Evolutionary conservation across 805 yeast genomes (phyloP).

Genomic region (Cyberlindnera mycetangii): DNA sequence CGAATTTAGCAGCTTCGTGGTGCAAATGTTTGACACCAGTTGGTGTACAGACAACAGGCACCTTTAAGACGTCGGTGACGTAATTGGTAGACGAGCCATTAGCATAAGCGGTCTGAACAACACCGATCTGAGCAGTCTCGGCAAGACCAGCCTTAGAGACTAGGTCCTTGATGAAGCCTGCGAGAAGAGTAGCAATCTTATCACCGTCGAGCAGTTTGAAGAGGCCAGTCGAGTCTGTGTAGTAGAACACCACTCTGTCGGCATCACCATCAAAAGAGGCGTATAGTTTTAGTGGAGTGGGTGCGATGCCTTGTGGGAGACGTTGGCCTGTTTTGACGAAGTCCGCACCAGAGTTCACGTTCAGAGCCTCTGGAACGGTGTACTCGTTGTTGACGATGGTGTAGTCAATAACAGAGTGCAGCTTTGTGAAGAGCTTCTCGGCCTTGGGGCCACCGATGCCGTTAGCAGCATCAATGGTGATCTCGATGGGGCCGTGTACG

Average conservation of each 20-base stretch:
- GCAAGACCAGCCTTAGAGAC: slow-evolving; percentile 41
- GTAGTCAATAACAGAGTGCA: slow-evolving; percentile 41
- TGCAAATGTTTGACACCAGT: slow-evolving; percentile 97
- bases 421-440: slow-evolving; percentile 42
- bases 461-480: slow-evolving; percentile 88
- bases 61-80: slow-evolving; percentile 52
- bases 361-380: slow-evolving; percentile 54
- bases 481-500: slow-evolving; percentile 32
- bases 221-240: slow-evolving; percentile 33
- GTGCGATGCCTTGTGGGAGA: slow-evolving; percentile 60
- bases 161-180: slow-evolving; percentile 57
- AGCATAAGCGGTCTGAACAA: slow-evolving; percentile 97
- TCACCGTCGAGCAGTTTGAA: slow-evolving; percentile 86
- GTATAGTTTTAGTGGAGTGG: slow-evolving; percentile 48
- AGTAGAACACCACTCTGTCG: slow-evolving; percentile 86
- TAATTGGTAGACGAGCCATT: slow-evolving; percentile 87
- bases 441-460: slow-evolving; percentile 93
- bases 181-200: slow-evolving; percentile 83
- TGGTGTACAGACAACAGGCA: slow-evolving; percentile 85
- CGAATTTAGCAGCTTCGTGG: slow-evolving; percentile 81
- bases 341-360: slow-evolving; percentile 90
- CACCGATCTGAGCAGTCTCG: slow-evolving; percentile 52
- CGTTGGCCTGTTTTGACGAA: slow-evolving; percentile 86
- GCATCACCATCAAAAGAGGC: slow-evolving; percentile 98
- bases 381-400: slow-evolving; percentile 54